These are phyloP conservation scores for Saturnispora ahearnii DNA, from an alignment of 805 yeast genomes.

Conservation along the genomic window DNA sequence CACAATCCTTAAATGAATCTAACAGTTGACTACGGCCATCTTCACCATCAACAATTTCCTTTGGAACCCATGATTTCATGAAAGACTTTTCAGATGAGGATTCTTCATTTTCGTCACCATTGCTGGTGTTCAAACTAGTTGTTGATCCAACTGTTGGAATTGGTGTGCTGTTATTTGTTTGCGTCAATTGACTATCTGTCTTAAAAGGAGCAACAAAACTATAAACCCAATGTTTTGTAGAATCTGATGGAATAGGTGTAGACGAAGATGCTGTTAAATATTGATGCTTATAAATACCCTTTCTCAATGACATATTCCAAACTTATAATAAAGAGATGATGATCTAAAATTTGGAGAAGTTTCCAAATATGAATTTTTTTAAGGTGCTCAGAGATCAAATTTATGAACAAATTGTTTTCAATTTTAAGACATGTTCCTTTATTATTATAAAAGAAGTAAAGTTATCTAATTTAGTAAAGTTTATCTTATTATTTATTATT, in stretches of 20 bases:
- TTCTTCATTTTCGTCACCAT: background rate
- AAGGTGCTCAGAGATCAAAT: background rate
- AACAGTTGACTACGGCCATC: background rate
- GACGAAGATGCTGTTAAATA: conserved; percentile 8
- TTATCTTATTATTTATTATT: no score
- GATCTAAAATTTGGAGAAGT: background rate
- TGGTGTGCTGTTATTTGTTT: background rate
- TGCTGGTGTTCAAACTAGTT: background rate
- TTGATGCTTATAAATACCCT: conserved; percentile 5
- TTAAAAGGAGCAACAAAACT: background rate
- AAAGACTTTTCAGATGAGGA: background rate
- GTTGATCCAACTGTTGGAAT: background rate
- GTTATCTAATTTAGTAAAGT: no score
- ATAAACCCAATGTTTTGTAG: background rate
- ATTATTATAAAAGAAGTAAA: no score
- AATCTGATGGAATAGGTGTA: conserved; percentile 5
- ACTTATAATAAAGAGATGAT: background rate
- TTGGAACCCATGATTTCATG: conserved; percentile 3
- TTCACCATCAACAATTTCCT: background rate
- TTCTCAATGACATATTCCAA: conserved; percentile 1
- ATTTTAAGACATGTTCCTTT: no score
- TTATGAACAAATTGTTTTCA: no score
- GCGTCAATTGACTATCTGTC: background rate
- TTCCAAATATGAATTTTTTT: background rate
- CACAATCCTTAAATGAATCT: conserved; percentile 16